Evolutionary conservation across 2,329 filamentous ascomycete species (phyloP).

Genomic region (Talaromyces sp.): DNA sequence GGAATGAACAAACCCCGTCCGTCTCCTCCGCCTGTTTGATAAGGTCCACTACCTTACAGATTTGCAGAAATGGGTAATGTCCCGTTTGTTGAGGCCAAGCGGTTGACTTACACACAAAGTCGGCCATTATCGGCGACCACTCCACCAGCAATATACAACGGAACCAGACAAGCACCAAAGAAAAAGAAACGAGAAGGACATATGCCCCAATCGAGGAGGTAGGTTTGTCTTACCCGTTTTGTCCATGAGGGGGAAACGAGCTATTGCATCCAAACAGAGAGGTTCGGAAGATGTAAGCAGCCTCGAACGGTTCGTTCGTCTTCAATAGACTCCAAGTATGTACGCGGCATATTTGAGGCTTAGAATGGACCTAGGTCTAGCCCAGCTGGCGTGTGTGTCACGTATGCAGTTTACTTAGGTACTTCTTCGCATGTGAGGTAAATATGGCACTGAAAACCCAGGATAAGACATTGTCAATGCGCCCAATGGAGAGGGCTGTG

Average conservation of each 20-base stretch:
- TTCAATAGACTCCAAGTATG: background rate
- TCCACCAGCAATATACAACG: background rate
- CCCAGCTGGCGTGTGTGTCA: background rate
- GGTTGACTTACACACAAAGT: background rate
- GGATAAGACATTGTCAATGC: background rate
- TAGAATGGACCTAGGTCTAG: conserved; percentile 1
- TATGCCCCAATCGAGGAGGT: background rate
- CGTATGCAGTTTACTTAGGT: background rate
- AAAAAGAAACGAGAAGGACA: background rate
- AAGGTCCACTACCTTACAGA: background rate
- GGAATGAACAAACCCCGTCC: background rate
- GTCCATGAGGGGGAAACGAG: background rate
- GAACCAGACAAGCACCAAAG: background rate
- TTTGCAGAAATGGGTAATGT: background rate
- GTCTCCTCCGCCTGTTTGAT: background rate
- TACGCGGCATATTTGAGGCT: background rate
- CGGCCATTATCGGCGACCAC: background rate
- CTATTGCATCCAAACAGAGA: background rate
- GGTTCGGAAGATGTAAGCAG: background rate
- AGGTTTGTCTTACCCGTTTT: background rate
- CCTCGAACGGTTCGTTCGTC: background rate
- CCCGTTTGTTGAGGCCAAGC: background rate
- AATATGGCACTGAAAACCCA: background rate
- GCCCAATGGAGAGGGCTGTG: background rate
- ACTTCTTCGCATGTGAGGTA: background rate